Percentiles rank a stretch among this genome's conserved stretches.
These are phyloP conservation scores for Fusarium graminum DNA, from an alignment of 2,329 filamentous ascomycete species.

Conservation along the genomic window DNA sequence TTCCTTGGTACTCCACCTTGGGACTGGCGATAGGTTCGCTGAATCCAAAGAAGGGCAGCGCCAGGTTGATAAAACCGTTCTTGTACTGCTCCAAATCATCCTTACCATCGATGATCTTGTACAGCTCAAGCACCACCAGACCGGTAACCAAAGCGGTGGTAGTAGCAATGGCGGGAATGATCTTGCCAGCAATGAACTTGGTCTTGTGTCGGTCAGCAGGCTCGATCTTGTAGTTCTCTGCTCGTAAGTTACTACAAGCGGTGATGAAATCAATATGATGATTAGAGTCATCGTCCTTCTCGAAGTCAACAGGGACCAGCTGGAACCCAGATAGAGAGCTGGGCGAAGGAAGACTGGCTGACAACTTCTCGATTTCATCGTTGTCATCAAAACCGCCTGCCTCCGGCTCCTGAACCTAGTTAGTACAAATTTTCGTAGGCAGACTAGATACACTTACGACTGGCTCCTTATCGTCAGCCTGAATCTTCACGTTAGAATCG, in stretches of 20 bases:
- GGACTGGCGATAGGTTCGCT: slow-evolving; percentile 95
- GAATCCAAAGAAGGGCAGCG: slow-evolving; percentile 97
- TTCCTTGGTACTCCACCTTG: slow-evolving; percentile 89
- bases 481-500: slow-evolving; percentile 92
- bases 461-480: slow-evolving; percentile 93
- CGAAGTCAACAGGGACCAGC: slow-evolving; percentile 92
- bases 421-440: slow-evolving; percentile 11
- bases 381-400: slow-evolving; percentile 77
- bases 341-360: slow-evolving; percentile 79
- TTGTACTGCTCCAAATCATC: slow-evolving; percentile 98
- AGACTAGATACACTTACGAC: slow-evolving; percentile 63
- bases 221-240: slow-evolving; percentile 97
- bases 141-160: slow-evolving; percentile 97
- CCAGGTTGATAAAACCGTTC: slow-evolving; percentile 97
- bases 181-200: slow-evolving; percentile 99
- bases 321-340: slow-evolving; percentile 89
- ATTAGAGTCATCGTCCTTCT: slow-evolving; percentile 98
- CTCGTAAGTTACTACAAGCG: slow-evolving; percentile 93
- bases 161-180: slow-evolving; percentile 97
- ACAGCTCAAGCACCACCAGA: slow-evolving; percentile 90
- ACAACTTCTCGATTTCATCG: slow-evolving; percentile 80
- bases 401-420: slow-evolving; percentile 77
- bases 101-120: slow-evolving; percentile 97
- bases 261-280: slow-evolving; percentile 99
- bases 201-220: slow-evolving; percentile 95